phyloP scores from a whole-genome alignment of 2,329 filamentous ascomycete genomes.

The Diaporthe longicolla region DNA sequence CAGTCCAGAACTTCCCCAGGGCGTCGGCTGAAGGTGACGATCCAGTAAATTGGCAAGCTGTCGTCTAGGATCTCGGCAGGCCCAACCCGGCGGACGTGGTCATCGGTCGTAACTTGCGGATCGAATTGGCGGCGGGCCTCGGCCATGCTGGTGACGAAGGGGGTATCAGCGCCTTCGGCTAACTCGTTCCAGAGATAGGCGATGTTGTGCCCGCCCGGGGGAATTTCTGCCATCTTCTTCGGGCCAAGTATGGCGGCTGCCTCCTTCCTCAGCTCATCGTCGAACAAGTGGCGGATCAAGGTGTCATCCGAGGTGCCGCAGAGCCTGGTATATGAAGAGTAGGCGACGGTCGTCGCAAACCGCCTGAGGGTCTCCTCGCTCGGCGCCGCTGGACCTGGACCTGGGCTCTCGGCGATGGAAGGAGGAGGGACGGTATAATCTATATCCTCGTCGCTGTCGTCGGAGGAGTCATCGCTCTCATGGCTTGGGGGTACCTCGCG shows the following conservation, averaged over 20 bases:
- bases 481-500: not conserved
- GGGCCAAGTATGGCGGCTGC: no score
- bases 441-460: not conserved
- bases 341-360: not conserved
- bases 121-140: not conserved
- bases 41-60: not conserved
- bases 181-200: not conserved
- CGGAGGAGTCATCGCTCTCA: not conserved
- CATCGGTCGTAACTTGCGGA: not conserved
- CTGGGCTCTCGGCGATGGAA: not conserved
- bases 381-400: not conserved
- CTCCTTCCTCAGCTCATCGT: not conserved
- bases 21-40: not conserved
- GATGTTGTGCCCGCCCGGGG: not conserved
- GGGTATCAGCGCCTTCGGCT: not conserved
- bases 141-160: not conserved
- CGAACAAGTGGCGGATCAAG: not conserved
- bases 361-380: not conserved
- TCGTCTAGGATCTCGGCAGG: not conserved
- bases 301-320: slow-evolving; percentile 1
- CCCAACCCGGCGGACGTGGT: not conserved
- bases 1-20: not conserved
- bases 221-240: not conserved
- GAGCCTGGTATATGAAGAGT: not conserved
- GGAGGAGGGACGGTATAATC: not conserved